Base-by-base conservation (phyloP, 2,329 filamentous ascomycete genomes). In the Moelleriella libera region DNA sequence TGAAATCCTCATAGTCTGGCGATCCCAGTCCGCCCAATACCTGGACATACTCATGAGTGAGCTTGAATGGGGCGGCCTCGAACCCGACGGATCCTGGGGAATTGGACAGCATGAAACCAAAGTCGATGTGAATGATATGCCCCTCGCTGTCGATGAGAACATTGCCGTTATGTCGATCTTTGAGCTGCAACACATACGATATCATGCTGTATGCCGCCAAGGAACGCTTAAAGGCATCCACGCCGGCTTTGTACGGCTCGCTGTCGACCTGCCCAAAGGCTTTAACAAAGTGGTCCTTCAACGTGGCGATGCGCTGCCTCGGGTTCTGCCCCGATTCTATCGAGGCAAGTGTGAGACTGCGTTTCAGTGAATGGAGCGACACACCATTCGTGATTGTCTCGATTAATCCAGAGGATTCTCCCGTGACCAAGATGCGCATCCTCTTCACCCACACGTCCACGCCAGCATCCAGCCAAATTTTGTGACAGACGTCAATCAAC, bases 311-410 rank as follows among this genome's bases (percentile, higher is more conserved):
- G 44, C 85, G 77, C 53, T 83, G 80, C 14, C 81, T 72, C 12
- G 83, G 82, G 57, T 88, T 88, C 39, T 78, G 74, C 3, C 83
- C 85, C 2, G 82, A 71, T 52, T 85, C 83, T 53, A 88, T 80
- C 5, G 78, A 81, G 1, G 83, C 80, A 39, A 92, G 71, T 1
- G 87, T 92, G 48, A 92, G 68, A 58, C 82, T 88, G 52, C 86
- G 80, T 65, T 92, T 90, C 52, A 92, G 72, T 2, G 85, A 89
- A 63, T 92, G 86, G 43, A 92, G 69, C n/a, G 85, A 90, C 10
- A 92, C 85, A 43, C 87, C 86, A 55, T 89, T 90, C 40, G 85
- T 89, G 57, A 92, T 92, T 5, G 86, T 92, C 67, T 92, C 86
- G 54, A 92, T 86, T 44, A 92, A 74, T 3, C 86, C 86, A 1